Evolutionary conservation across 257 asterid genomes (phyloP).

Genomic region (Haberlea rhodopensis): DNA sequence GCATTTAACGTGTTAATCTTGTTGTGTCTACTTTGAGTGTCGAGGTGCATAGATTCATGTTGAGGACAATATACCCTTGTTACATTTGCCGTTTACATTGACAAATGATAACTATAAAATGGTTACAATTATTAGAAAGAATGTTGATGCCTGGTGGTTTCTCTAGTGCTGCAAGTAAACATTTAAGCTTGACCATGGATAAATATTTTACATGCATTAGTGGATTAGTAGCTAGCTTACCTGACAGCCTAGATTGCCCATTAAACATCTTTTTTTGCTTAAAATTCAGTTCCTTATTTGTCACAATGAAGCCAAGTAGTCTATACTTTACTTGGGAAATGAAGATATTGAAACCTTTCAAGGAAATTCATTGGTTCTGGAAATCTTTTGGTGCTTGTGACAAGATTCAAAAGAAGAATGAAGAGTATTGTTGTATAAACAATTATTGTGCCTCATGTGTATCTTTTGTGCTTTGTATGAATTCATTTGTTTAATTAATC

Average conservation of each 20-base stretch:
- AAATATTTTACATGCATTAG: conserved; percentile 19
- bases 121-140: conserved; percentile 12
- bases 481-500: background rate
- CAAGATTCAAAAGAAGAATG: background rate
- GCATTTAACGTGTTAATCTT: conserved; percentile 18
- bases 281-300: background rate
- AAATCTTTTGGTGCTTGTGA: background rate
- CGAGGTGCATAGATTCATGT: conserved; percentile 4
- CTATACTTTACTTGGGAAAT: conserved; percentile 1
- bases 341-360: conserved; percentile 8
- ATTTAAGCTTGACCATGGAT: background rate
- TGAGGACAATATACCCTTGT: conserved; percentile 12
- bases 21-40: conserved; percentile 9
- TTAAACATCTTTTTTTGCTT: conserved; percentile 1
- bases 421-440: background rate
- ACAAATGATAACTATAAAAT: background rate
- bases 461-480: conserved; percentile 10
- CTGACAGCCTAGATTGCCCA: conserved; percentile 6
- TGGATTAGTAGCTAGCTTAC: conserved; percentile 19
- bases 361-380: conserved; percentile 10
- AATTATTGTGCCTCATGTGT: conserved; percentile 10
- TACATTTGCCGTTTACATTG: conserved; percentile 25
- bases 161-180: conserved; percentile 9
- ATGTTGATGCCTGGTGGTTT: conserved; percentile 3
- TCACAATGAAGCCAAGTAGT: conserved; percentile 14